Base-by-base conservation (phyloP, 495 filamentous ascomycete genomes). In the Penicillium crystallinum region DNA sequence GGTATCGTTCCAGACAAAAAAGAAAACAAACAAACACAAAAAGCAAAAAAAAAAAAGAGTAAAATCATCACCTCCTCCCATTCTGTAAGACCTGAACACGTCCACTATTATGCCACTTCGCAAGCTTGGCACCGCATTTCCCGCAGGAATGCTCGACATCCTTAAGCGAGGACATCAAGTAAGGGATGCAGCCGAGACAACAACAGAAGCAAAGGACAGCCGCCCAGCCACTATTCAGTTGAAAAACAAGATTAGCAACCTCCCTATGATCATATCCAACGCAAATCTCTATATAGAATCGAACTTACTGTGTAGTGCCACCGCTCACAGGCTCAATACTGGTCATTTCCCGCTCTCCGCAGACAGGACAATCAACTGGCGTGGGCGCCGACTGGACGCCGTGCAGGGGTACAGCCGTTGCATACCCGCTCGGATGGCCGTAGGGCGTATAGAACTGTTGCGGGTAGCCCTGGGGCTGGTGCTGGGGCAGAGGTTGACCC, bases 141-240 rank as follows among this genome's bases (percentile, higher is more conserved):
- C 76, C 76, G 46, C 78, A 81, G 29, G 69, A 68, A 54, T 81
- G 78, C 49, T 77, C 61, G 2, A 76, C 70, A 54, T 81, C 77
- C 59, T 81, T 81, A 25, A 80, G 66, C 25, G 63, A 65, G 10
- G 70, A 64, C 55, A 78, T 67, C 47, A 80, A 30, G 57, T 80
- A 81, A 5, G 78, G 78, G 47, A 81, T 72, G 50, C 76, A 81
- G 39, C 77, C 74, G 18, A 81, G 60, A 53, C 74, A 77, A 61
- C 65, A 63, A 54, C 68, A 77, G 60, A 65, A 72, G 57, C 74
- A 75, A 18, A 73, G 23, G 2, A 72, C 44, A n/a, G 67, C 66
- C 22, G 79, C 80, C 75, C 74, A 79, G 0, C 63, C 72, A 67
- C 78, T 82, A 52, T 46, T 2, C 11, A 25, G 19, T 0, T 0